Conservation (phyloP, 495 filamentous ascomycete species). For the Arthonia radiata region DNA sequence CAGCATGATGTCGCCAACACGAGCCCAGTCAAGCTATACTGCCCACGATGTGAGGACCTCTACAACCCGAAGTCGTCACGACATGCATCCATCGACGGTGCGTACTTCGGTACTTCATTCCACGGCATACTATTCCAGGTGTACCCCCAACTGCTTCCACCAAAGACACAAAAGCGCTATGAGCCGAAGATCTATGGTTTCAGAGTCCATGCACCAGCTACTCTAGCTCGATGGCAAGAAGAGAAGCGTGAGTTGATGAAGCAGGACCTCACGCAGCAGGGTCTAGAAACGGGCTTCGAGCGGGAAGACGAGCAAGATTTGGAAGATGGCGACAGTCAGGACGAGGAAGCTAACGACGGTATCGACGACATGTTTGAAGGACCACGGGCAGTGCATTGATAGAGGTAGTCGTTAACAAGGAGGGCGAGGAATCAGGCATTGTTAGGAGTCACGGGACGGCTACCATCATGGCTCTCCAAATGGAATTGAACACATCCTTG, state of each 20-base stretch:
- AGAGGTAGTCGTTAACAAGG: no score
- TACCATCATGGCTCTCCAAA: no score
- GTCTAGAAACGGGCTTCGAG: conserved; percentile 30
- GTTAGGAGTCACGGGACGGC: no score
- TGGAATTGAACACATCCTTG: no score
- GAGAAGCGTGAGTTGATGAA: conserved; percentile 54
- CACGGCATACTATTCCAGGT: conserved; percentile 99
- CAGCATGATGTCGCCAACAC: conserved; percentile 63
- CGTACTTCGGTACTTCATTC: conserved; percentile 94
- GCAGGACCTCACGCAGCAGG: conserved; percentile 28
- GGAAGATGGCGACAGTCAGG: conserved; percentile 17
- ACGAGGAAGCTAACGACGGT: conserved; percentile 20
- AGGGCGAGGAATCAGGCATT: no score
- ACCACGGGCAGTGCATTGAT: conserved; percentile 1
- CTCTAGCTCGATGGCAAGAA: conserved; percentile 79
- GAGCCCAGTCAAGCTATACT: conserved; percentile 88
- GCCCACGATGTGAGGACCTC: conserved; percentile 85
- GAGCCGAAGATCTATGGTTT: conserved; percentile 82
- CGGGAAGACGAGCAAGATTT: conserved; percentile 28
- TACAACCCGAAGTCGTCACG: conserved; percentile 98
- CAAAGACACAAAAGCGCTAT: conserved; percentile 66
- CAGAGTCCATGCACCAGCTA: conserved; percentile 73
- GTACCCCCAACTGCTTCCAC: conserved; percentile 66
- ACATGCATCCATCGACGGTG: conserved; percentile 83
- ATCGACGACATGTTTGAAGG: conserved; percentile 9